Percentiles rank a stretch among this genome's conserved stretches.
These are phyloP conservation scores for Dictyostelium citrinum DNA, from an alignment of 78 protist genomes.

Conservation along the genomic window DNA sequence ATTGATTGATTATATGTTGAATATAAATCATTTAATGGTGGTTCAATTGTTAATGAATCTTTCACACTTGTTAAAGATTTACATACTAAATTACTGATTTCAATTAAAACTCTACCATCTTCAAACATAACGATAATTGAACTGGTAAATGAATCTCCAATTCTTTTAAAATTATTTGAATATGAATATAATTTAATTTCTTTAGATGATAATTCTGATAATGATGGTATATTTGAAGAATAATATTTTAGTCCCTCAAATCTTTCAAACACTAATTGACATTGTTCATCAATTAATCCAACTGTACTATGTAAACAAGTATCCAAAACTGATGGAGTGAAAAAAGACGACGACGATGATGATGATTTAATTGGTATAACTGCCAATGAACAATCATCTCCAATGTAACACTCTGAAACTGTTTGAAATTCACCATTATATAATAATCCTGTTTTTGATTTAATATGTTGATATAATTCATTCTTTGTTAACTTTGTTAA, in stretches of 20 bases:
- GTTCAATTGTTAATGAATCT: neutral
- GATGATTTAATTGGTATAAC: neutral
- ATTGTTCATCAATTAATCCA: neutral
- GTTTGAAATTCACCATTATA: neutral
- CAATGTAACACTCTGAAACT: neutral
- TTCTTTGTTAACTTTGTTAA: neutral
- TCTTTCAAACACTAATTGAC: constrained; percentile 4
- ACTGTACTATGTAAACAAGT: neutral
- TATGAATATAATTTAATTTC: neutral
- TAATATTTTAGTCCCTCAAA: neutral
- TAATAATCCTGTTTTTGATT: neutral
- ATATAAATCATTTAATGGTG: neutral
- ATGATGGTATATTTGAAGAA: neutral
- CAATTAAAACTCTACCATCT: neutral
- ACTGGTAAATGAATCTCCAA: neutral
- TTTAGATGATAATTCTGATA: neutral
- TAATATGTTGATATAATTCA: neutral
- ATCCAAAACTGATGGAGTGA: neutral
- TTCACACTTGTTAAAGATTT: neutral
- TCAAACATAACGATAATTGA: neutral
- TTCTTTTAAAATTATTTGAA: neutral
- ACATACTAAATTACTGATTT: neutral
- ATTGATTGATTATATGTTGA: neutral
- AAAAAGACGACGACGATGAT: neutral
- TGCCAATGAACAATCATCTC: neutral